Evolutionary conservation across 164 flowering plant genomes (phyloP).

Genomic region (Aristolochia californica): DNA sequence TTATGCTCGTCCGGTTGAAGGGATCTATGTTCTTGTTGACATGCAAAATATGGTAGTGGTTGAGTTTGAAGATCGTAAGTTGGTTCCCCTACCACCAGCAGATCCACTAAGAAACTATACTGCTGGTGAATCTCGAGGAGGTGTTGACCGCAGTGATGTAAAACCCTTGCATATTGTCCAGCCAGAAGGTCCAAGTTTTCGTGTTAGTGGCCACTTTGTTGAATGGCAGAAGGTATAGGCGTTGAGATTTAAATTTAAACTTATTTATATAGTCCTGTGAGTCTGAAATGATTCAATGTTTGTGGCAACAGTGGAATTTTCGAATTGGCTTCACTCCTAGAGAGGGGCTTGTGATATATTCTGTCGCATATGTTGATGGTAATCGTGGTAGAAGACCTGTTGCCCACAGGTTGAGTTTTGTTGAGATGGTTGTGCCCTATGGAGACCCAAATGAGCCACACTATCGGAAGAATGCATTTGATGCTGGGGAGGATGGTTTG

Average conservation of each 20-base stretch:
- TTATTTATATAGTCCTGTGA: not conserved
- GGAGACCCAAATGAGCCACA: slow-evolving; percentile 96
- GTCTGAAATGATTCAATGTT: not conserved
- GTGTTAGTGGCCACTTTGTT: slow-evolving; percentile 64
- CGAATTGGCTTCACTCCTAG: slow-evolving; percentile 85
- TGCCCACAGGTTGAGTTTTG: slow-evolving; percentile 85
- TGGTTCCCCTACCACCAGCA: slow-evolving; percentile 87
- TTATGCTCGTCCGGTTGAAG: slow-evolving; percentile 94
- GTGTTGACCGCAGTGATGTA: slow-evolving; percentile 86
- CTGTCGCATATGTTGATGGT: slow-evolving; percentile 89
- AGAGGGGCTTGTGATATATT: slow-evolving; percentile 79
- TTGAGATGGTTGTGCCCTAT: slow-evolving; percentile 94
- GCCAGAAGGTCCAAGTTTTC: slow-evolving; percentile 96
- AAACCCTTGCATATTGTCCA: slow-evolving; percentile 79
- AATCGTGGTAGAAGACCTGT: slow-evolving; percentile 80
- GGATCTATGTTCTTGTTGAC: slow-evolving; percentile 71
- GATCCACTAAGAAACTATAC: slow-evolving; percentile 90
- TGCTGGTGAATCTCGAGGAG: slow-evolving; percentile 79
- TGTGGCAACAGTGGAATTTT: slow-evolving; percentile 65
- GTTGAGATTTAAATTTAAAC: not conserved
- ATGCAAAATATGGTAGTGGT: slow-evolving; percentile 85
- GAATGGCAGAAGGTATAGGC: slow-evolving; percentile 81
- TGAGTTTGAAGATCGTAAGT: slow-evolving; percentile 85
- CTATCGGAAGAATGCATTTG: slow-evolving; percentile 92
- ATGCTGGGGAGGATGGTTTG: slow-evolving; percentile 95